A percentile compares a stretch with the other conserved stretches of the same genome.
Evolutionary conservation across 106 monocot genomes (phyloP).

Genomic region (Narthecium ossifragum): DNA sequence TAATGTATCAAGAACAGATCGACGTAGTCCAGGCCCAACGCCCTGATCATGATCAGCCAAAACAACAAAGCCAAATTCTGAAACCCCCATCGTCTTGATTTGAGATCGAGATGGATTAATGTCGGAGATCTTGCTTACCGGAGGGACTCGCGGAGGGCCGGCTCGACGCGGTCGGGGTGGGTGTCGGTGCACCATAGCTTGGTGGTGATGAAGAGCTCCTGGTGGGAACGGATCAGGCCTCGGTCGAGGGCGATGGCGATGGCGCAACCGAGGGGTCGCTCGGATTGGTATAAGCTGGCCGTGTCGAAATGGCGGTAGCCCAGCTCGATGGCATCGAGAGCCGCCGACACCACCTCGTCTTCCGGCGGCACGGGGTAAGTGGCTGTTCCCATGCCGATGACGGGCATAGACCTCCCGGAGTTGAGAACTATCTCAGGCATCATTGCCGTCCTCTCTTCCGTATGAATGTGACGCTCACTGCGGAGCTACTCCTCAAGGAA

Average conservation of each 20-base stretch:
- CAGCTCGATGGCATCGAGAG: conserved; percentile 5
- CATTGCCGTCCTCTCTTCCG: background rate
- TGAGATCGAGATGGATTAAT: too few relatives aligned
- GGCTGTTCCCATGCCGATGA: conserved; percentile 13
- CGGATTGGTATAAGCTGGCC: background rate
- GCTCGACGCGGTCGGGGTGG: conserved; percentile 1
- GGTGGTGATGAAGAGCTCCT: conserved; percentile 17
- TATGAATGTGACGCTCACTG: too few relatives aligned
- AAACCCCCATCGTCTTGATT: too few relatives aligned
- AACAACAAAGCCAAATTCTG: too few relatives aligned
- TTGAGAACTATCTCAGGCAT: background rate
- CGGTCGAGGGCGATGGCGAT: conserved; percentile 1
- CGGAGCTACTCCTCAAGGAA: too few relatives aligned
- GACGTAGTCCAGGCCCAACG: conserved; percentile 38
- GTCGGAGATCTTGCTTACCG: background rate
- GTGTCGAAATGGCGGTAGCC: conserved; percentile 22
- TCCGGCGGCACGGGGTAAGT: background rate
- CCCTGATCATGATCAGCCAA: too few relatives aligned
- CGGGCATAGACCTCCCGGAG: background rate
- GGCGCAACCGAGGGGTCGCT: conserved; percentile 11
- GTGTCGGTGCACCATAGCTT: conserved; percentile 13
- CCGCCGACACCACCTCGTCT: background rate
- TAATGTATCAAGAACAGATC: conserved; percentile 57
- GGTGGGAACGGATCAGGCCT: background rate
- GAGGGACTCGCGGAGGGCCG: background rate